Percentiles rank a stretch among this genome's conserved stretches.
Evolutionary conservation across 768 basidiomycete species (phyloP).

Genomic region (Baorangia bicolor): DNA sequence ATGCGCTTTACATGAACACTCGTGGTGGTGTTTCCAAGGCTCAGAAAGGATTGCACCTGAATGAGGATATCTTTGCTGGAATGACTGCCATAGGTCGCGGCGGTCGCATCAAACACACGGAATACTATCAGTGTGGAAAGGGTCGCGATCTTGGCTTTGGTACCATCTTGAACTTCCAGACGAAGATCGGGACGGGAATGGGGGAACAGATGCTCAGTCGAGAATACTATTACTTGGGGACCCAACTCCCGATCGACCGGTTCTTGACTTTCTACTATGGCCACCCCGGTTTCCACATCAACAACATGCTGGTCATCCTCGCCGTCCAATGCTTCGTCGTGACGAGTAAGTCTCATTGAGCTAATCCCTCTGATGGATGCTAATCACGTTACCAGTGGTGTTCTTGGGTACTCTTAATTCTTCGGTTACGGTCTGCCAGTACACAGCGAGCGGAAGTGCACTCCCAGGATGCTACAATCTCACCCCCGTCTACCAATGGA

Average conservation of each 20-base stretch:
- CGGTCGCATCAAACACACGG: conserved; percentile 97
- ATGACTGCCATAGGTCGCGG: conserved; percentile 98
- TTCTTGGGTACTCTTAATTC: conserved; percentile 93
- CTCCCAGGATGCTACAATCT: conserved; percentile 94
- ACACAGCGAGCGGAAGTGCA: conserved; percentile 68
- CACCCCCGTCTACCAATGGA: conserved; percentile 92
- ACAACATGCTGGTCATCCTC: conserved; percentile 98
- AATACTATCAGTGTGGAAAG: conserved; percentile 99
- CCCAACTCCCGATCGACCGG: conserved; percentile 95
- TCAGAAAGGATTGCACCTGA: conserved; percentile 97
- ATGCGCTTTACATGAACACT: conserved; percentile 96
- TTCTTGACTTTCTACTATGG: conserved; percentile 99
- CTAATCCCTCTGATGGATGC: conserved; percentile 1
- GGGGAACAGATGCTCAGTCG: conserved; percentile 99
- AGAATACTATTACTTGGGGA: conserved; percentile 98
- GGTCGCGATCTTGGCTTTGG: conserved; percentile 99
- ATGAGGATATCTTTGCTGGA: conserved; percentile 99
- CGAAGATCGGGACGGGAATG: conserved; percentile 99
- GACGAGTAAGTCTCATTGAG: conserved; percentile 58
- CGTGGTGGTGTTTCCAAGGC: conserved; percentile 99
- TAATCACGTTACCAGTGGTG: conserved; percentile 59
- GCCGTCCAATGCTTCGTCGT: conserved; percentile 95
- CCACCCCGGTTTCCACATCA: conserved; percentile 99
- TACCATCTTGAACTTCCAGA: conserved; percentile 99
- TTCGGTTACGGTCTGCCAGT: conserved; percentile 75